phyloP scores from a whole-genome alignment of 2,329 filamentous ascomycete genomes.

The Endothia cerciana region DNA sequence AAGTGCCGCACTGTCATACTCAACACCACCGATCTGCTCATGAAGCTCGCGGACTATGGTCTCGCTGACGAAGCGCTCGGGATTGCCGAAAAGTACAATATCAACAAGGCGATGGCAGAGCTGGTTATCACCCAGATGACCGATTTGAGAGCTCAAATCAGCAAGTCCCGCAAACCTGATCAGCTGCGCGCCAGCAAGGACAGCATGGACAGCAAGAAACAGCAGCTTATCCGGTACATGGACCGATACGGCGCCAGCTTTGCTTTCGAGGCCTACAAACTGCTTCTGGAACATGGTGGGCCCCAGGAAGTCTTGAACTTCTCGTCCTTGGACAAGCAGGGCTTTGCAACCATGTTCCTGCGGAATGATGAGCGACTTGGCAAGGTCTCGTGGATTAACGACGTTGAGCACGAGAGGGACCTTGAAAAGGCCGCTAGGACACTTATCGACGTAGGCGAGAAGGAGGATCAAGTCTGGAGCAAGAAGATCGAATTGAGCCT shows the following conservation, averaged over 20 bases:
- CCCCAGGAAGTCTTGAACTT: slow-evolving; percentile 73
- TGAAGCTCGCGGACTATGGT: slow-evolving; percentile 56
- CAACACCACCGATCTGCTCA: slow-evolving; percentile 46
- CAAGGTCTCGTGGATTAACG: slow-evolving; percentile 93
- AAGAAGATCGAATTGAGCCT: slow-evolving; percentile 92
- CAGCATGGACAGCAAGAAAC: slow-evolving; percentile 50
- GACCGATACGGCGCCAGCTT: slow-evolving; percentile 67
- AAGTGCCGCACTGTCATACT: slow-evolving; percentile 46
- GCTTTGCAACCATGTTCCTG: slow-evolving; percentile 79
- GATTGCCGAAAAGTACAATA: slow-evolving; percentile 62
- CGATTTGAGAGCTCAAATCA: slow-evolving; percentile 41
- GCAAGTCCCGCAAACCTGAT: slow-evolving; percentile 39
- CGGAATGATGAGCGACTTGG: slow-evolving; percentile 71
- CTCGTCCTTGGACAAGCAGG: slow-evolving; percentile 66
- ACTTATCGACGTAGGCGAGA: slow-evolving; percentile 70
- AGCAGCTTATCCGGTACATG: slow-evolving; percentile 58
- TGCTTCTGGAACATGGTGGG: slow-evolving; percentile 70
- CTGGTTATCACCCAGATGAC: slow-evolving; percentile 59
- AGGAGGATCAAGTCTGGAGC: slow-evolving; percentile 83
- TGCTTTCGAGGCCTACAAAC: slow-evolving; percentile 79
- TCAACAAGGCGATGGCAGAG: slow-evolving; percentile 58
- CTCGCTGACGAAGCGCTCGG: slow-evolving; percentile 62
- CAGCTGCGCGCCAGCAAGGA: slow-evolving; percentile 49
- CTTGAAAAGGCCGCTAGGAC: slow-evolving; percentile 73
- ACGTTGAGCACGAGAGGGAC: slow-evolving; percentile 76